phyloP scores from a whole-genome alignment of 768 basidiomycete species.

The Trametes villosa region DNA sequence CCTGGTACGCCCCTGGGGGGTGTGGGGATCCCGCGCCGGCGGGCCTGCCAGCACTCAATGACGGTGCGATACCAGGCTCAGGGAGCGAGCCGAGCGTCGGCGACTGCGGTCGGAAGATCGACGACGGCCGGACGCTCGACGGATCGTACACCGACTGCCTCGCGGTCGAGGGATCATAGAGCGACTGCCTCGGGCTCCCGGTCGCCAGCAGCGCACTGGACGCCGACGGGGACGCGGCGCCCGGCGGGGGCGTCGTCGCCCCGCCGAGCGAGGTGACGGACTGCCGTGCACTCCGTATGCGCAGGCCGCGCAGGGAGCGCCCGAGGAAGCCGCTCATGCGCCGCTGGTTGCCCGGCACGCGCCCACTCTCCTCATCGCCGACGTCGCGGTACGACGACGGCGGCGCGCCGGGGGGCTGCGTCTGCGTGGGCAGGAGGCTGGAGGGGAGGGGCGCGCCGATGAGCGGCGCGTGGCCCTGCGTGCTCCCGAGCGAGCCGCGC shows the following conservation, averaged over 20 bases:
- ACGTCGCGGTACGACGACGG: conserved; percentile 19
- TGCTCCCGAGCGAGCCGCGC: background rate
- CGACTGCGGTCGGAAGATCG: conserved; percentile 24
- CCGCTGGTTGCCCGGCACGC: background rate
- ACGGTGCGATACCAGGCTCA: conserved; percentile 1
- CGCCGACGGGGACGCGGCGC: conserved; percentile 1
- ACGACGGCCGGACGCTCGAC: conserved; percentile 7
- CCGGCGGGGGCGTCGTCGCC: background rate
- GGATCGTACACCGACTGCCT: conserved; percentile 6
- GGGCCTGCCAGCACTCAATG: background rate
- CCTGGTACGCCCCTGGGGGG: background rate
- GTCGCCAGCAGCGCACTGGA: conserved; percentile 1
- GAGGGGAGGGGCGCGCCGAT: conserved; percentile 15
- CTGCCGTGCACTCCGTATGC: conserved; percentile 18
- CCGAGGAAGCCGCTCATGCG: conserved; percentile 17
- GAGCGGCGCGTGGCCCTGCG: conserved; percentile 6
- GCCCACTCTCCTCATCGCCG: conserved; percentile 19
- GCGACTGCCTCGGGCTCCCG: conserved; percentile 1
- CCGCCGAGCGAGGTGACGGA: conserved; percentile 3
- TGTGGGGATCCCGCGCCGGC: background rate
- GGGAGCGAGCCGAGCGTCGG: conserved; percentile 20
- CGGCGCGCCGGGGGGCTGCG: conserved; percentile 4
- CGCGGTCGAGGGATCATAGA: conserved; percentile 11
- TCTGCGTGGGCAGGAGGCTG: conserved; percentile 28
- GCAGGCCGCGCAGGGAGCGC: conserved; percentile 16